Evolutionary conservation across 306 rosid species (phyloP).

Genomic region (Mimosa pudica): DNA sequence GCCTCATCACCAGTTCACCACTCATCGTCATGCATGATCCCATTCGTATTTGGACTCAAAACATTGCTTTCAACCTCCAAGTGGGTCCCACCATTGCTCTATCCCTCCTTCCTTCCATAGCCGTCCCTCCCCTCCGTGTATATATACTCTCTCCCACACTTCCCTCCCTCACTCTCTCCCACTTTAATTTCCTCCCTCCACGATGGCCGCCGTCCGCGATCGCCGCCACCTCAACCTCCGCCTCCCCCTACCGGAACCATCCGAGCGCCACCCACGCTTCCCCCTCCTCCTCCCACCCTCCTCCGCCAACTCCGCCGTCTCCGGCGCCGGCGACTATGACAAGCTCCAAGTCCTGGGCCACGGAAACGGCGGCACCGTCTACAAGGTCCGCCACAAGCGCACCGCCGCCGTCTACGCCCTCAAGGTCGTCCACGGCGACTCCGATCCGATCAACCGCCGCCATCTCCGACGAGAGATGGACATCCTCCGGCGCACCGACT

Average conservation of each 20-base stretch:
- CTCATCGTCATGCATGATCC: not conserved
- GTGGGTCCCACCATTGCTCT: constrained; percentile 36
- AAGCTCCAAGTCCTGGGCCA: constrained; percentile 77
- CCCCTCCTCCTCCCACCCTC: constrained; percentile 38
- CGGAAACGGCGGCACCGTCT: constrained; percentile 92
- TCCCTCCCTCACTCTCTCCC: not conserved
- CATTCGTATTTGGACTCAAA: not conserved
- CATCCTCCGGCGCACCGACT: constrained; percentile 85
- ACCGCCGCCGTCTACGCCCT: constrained; percentile 62
- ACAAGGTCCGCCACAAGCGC: constrained; percentile 76
- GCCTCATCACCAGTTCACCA: not conserved
- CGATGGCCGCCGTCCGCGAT: constrained; percentile 78
- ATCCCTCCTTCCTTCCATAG: constrained; percentile 45
- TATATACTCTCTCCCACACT: not conserved
- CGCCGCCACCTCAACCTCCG: constrained; percentile 85
- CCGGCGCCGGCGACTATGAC: constrained; percentile 55
- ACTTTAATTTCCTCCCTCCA: not conserved
- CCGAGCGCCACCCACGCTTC: constrained; percentile 53
- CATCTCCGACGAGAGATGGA: constrained; percentile 66
- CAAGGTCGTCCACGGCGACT: constrained; percentile 56
- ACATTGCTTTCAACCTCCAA: not conserved
- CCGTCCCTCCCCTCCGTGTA: not conserved
- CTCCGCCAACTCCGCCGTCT: constrained; percentile 18
- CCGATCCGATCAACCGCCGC: constrained; percentile 67
- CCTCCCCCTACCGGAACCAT: constrained; percentile 42